phyloP scores from a whole-genome alignment of 2,329 filamentous ascomycete species.

The Lecanicillium sp. region DNA sequence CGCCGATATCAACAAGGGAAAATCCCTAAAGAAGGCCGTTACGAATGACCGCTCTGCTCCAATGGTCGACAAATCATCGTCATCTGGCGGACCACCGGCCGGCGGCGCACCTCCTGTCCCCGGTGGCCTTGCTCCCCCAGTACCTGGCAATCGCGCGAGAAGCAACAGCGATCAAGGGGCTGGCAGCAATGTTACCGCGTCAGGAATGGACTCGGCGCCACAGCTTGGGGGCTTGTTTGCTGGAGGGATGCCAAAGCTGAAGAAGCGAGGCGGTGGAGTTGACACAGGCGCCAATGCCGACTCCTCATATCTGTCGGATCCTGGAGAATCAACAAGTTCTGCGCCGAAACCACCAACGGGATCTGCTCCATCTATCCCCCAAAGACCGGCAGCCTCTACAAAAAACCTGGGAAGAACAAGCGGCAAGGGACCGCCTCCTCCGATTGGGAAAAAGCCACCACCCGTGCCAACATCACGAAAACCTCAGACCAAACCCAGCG shows the following conservation, averaged over 20 bases:
- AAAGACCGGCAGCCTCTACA: conserved; percentile 39
- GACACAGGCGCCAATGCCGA: conserved; percentile 54
- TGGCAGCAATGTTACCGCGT: conserved; percentile 28
- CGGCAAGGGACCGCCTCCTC: conserved; percentile 63
- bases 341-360: conserved; percentile 36
- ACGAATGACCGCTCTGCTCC: conserved; percentile 92
- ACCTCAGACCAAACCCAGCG: conserved; percentile 32
- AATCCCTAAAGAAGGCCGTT: conserved; percentile 70
- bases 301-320: conserved; percentile 72
- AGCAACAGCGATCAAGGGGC: conserved; percentile 74
- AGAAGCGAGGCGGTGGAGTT: conserved; percentile 74
- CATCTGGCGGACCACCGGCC: conserved; percentile 47
- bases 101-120: conserved; percentile 79
- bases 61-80: conserved; percentile 33
- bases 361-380: conserved; percentile 47
- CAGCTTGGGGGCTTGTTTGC: conserved; percentile 85
- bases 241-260: conserved; percentile 90
- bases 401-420: conserved; percentile 52
- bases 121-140: conserved; percentile 61
- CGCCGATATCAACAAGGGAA: conserved; percentile 78
- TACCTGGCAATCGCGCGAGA: conserved; percentile 61
- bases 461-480: conserved; percentile 54
- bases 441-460: conserved; percentile 67
- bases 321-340: conserved; percentile 36
- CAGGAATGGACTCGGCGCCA: conserved; percentile 53